phyloP scores from a whole-genome alignment of 202 grass and related monocot genomes.

The Musa balbisiana region DNA sequence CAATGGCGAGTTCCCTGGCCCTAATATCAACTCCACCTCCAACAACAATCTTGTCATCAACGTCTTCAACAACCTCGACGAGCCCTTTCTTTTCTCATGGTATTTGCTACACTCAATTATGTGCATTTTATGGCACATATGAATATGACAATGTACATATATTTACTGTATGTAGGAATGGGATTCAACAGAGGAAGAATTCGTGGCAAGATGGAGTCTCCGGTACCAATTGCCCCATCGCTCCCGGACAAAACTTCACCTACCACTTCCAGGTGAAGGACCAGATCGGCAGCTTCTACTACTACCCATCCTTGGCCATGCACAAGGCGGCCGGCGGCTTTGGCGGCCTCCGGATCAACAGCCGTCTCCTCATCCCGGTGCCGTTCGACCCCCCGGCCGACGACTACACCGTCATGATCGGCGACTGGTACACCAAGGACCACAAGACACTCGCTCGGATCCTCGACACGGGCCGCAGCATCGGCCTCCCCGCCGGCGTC shows the following conservation, averaged over 20 bases:
- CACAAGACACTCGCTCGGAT: constrained; percentile 1
- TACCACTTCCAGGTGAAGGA: constrained; percentile 20
- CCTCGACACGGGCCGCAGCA: constrained; percentile 11
- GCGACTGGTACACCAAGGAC: constrained; percentile 12
- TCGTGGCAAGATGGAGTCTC: constrained; percentile 10
- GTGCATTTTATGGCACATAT: neutral
- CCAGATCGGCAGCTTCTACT: constrained; percentile 22
- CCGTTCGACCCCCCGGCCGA: constrained; percentile 6
- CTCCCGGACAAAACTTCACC: constrained; percentile 8
- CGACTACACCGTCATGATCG: constrained; percentile 7
- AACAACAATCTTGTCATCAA: constrained; percentile 19
- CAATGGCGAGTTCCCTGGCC: constrained; percentile 21
- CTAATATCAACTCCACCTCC: constrained; percentile 17
- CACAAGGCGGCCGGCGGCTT: constrained; percentile 14
- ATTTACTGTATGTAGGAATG: neutral
- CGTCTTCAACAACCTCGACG: constrained; percentile 22
- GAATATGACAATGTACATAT: neutral
- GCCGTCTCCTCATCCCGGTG: constrained; percentile 17
- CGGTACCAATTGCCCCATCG: constrained; percentile 16
- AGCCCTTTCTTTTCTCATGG: constrained; percentile 23
- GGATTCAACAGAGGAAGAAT: constrained; percentile 18
- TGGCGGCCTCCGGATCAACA: constrained; percentile 11
- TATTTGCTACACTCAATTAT: neutral
- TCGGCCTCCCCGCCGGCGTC: neutral
- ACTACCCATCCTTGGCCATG: constrained; percentile 12